phyloP scores from a whole-genome alignment of 139 green algal species.

The Coelastrella sp. region DNA sequence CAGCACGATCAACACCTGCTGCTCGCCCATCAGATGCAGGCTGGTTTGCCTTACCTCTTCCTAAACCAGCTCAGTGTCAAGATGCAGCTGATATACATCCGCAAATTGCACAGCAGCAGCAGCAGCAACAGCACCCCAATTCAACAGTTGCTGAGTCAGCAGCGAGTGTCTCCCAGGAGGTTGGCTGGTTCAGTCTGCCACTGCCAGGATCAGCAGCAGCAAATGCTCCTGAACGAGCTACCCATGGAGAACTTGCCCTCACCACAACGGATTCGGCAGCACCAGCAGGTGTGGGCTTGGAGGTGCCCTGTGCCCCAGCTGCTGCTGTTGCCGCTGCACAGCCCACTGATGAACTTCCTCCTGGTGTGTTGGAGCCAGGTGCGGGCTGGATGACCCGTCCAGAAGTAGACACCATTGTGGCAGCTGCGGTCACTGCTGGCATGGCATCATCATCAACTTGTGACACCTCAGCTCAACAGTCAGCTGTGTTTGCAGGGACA shows the following conservation, averaged over 20 bases:
- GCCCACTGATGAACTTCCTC: not conserved
- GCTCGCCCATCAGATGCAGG: not conserved
- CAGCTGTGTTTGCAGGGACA: not conserved
- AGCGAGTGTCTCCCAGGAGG: not conserved
- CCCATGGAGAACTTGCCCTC: no score
- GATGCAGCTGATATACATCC: not conserved
- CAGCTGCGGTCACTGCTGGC: not conserved
- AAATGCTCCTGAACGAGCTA: not conserved
- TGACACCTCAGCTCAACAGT: not conserved
- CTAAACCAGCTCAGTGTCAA: not conserved
- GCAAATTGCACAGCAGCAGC: not conserved
- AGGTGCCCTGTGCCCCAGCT: not conserved
- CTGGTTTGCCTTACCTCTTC: not conserved
- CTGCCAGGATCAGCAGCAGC: constrained; percentile 14
- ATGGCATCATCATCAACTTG: not conserved
- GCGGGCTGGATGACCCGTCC: not conserved
- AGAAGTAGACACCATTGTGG: not conserved
- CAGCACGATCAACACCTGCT: not conserved
- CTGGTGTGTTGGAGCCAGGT: not conserved
- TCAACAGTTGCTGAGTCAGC: not conserved
- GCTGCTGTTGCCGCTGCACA: not conserved
- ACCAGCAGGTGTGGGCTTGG: not conserved
- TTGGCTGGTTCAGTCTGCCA: not conserved
- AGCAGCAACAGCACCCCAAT: not conserved
- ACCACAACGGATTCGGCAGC: not conserved